Percentiles rank a stretch among this genome's conserved stretches.
phyloP scores from a whole-genome alignment of 805 yeast species.

The Starmerella apis region DNA sequence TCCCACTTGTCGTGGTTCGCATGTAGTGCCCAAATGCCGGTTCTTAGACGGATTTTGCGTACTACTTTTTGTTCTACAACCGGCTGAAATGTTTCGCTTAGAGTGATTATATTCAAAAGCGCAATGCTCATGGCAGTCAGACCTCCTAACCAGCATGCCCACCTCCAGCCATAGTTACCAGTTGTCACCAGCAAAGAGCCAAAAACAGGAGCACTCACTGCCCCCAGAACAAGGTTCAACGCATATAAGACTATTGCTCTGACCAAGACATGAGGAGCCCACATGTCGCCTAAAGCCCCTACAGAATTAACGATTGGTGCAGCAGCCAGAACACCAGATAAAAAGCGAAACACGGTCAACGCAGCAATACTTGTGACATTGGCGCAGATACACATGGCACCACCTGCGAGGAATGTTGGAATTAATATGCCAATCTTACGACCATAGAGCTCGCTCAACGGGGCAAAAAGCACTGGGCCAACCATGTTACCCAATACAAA shows the following conservation, averaged over 20 bases:
- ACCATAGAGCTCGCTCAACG: constrained; percentile 49
- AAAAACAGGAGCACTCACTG: constrained; percentile 40
- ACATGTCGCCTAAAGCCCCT: constrained; percentile 52
- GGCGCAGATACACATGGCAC: constrained; percentile 34
- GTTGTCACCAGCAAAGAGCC: constrained; percentile 30
- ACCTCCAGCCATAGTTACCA: constrained; percentile 46
- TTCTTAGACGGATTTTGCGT: constrained; percentile 50
- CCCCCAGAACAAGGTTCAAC: constrained; percentile 39
- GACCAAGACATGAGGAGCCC: constrained; percentile 43
- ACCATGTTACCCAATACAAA: constrained; percentile 53
- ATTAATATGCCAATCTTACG: constrained; percentile 42
- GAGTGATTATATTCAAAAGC: constrained; percentile 33
- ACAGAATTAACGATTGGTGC: constrained; percentile 54
- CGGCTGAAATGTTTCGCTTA: constrained; percentile 34
- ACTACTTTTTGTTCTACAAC: constrained; percentile 57
- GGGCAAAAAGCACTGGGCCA: constrained; percentile 51
- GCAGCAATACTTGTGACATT: constrained; percentile 39
- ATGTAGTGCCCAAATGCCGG: constrained; percentile 74
- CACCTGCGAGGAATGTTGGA: constrained; percentile 39
- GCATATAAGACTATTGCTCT: constrained; percentile 43
- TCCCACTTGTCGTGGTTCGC: constrained; percentile 86
- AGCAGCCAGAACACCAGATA: constrained; percentile 52
- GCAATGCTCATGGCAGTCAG: constrained; percentile 33
- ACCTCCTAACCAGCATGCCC: constrained; percentile 46
- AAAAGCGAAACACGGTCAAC: constrained; percentile 38